Conservation (phyloP, 148 eudicot genomes). For the Nyssa sinensis region DNA sequence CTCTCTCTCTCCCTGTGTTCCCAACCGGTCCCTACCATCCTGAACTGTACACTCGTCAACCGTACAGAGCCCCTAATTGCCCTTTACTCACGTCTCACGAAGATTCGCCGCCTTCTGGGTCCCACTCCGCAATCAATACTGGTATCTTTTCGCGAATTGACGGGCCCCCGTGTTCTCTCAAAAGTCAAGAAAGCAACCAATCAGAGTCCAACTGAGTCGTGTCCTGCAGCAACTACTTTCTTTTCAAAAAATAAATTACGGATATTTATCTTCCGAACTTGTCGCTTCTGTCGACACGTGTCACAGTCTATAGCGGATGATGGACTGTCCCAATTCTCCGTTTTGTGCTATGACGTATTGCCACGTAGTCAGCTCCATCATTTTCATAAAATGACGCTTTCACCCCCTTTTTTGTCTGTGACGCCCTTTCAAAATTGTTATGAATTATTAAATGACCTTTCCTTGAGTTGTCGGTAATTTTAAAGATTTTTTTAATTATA, state of each 20-base stretch:
- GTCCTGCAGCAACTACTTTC: conserved; percentile 20
- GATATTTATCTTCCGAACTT: background rate
- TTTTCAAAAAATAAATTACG: background rate
- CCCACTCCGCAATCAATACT: conserved; percentile 21
- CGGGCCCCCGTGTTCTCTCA: conserved; percentile 19
- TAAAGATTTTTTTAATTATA: no score
- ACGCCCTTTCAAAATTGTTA: background rate
- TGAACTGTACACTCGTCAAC: conserved; percentile 34
- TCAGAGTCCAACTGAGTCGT: conserved; percentile 24
- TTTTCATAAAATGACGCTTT: background rate
- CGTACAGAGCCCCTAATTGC: conserved; percentile 13
- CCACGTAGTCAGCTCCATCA: background rate
- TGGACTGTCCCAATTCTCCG: background rate
- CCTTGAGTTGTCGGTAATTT: no score
- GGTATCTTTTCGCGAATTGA: conserved; percentile 6
- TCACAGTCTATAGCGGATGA: background rate
- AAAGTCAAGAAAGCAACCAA: conserved; percentile 31
- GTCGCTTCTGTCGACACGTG: background rate
- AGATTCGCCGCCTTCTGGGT: conserved; percentile 26
- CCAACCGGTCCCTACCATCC: background rate
- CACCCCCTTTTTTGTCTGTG: background rate
- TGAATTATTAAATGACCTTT: background rate
- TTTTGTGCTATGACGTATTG: background rate
- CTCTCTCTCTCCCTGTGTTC: background rate
- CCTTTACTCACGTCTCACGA: background rate